Evolutionary conservation across 2,329 filamentous ascomycete genomes (phyloP).

Genomic region (Metarhizium sp.): DNA sequence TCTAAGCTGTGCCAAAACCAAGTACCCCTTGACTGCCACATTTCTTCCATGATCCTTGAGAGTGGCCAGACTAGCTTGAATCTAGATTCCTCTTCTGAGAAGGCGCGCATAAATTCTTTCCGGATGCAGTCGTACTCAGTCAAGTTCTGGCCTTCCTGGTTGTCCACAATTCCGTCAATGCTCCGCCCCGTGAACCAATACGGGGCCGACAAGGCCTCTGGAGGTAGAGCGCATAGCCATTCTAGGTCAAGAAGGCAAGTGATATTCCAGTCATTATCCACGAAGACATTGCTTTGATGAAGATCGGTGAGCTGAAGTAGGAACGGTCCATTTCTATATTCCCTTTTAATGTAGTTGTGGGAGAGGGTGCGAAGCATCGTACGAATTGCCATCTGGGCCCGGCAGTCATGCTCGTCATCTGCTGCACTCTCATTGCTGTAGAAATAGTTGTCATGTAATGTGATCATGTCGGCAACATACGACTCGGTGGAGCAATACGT

Average conservation of each 20-base stretch:
- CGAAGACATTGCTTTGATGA: conserved; percentile 24
- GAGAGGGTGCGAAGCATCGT: conserved; percentile 14
- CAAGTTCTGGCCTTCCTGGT: conserved; percentile 2
- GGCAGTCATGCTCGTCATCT: conserved; percentile 16
- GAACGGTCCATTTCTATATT: conserved; percentile 17
- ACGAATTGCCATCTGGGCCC: conserved; percentile 17
- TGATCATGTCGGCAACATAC: conserved; percentile 16
- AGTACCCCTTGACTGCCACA: conserved; percentile 1
- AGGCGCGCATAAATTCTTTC: conserved; percentile 11
- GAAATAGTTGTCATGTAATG: conserved; percentile 15
- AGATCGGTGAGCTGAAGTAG: conserved; percentile 21
- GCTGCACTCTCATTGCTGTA: conserved; percentile 15
- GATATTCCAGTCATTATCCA: conserved; percentile 26
- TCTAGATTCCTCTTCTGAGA: conserved; percentile 9
- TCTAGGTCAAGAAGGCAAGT: conserved; percentile 24
- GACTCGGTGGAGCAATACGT: conserved; percentile 21
- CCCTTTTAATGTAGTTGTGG: conserved; percentile 15
- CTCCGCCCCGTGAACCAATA: conserved; percentile 14
- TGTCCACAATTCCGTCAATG: conserved; percentile 10
- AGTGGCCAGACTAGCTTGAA: conserved; percentile 1
- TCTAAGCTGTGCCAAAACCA: conserved; percentile 5
- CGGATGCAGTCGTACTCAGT: conserved; percentile 8
- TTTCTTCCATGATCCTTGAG: conserved; percentile 1
- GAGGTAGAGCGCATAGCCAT: conserved; percentile 21
- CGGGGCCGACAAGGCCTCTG: conserved; percentile 10